phyloP scores from a whole-genome alignment of 345 rosid genomes.

The Excoecaria cochinchinensis region DNA sequence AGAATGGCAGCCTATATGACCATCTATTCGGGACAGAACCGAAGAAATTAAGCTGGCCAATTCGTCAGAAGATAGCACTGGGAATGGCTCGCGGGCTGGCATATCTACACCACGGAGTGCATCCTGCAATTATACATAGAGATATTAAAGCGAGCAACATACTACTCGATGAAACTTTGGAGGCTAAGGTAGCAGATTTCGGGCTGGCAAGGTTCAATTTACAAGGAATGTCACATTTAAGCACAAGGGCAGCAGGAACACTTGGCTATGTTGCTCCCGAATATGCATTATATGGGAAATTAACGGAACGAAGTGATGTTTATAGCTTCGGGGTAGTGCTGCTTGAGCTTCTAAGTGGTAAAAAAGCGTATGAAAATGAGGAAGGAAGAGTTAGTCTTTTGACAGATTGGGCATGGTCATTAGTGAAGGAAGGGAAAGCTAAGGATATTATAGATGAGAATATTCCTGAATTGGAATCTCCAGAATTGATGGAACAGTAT shows the following conservation, averaged over 20 bases:
- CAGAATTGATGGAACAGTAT: constrained; percentile 34
- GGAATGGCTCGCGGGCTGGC: constrained; percentile 48
- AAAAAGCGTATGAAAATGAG: constrained; percentile 28
- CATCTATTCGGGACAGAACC: constrained; percentile 33
- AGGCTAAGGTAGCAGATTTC: constrained; percentile 48
- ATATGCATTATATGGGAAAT: constrained; percentile 42
- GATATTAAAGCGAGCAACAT: constrained; percentile 51
- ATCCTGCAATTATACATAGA: constrained; percentile 43
- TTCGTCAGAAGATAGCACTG: constrained; percentile 37
- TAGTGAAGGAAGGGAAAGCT: constrained; percentile 36
- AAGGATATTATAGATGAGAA: constrained; percentile 33
- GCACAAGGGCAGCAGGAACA: constrained; percentile 44
- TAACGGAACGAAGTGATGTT: constrained; percentile 41
- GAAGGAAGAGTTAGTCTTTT: constrained; percentile 27
- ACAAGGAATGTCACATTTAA: constrained; percentile 39
- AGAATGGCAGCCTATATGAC: constrained; percentile 41
- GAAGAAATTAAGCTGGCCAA: constrained; percentile 40
- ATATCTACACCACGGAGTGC: constrained; percentile 40
- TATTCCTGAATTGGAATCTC: constrained; percentile 25
- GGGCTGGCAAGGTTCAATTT: constrained; percentile 46
- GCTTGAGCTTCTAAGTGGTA: constrained; percentile 47
- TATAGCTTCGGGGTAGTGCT: constrained; percentile 44
- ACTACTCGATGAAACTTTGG: constrained; percentile 37
- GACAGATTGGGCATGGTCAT: constrained; percentile 44
- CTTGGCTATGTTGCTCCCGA: constrained; percentile 50